Conservation (phyloP, 352 stramenopile genomes). For the Thraustochytrium sp. region DNA sequence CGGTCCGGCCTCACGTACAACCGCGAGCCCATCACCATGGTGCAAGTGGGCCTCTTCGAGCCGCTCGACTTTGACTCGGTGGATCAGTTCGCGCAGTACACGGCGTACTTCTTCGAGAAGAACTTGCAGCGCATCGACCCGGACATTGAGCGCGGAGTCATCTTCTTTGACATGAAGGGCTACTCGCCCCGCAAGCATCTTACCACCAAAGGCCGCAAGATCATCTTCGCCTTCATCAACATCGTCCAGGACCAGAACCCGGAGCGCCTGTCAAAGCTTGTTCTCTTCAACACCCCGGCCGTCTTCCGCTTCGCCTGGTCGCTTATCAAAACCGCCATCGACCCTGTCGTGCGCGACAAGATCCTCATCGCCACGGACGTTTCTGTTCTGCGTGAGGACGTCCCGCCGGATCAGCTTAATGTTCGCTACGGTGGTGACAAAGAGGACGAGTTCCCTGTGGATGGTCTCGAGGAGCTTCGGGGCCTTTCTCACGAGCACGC, state of each 20-base stretch:
- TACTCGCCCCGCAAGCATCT: background rate
- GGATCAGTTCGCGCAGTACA: background rate
- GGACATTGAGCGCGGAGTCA: background rate
- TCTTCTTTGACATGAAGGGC: slow-evolving; percentile 18
- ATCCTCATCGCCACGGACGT: slow-evolving; percentile 4
- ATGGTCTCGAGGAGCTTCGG: background rate
- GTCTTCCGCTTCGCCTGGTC: slow-evolving; percentile 15
- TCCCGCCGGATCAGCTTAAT: background rate
- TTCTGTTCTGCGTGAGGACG: background rate
- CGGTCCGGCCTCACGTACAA: background rate
- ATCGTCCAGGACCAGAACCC: slow-evolving; percentile 33
- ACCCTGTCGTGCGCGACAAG: slow-evolving; percentile 4
- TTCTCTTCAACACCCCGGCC: background rate
- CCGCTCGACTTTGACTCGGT: slow-evolving; percentile 22
- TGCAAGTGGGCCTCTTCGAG: slow-evolving; percentile 1
- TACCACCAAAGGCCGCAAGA: background rate
- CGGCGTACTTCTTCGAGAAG: slow-evolving; percentile 27
- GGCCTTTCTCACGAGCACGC: background rate
- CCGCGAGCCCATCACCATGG: background rate
- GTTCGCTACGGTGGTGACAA: slow-evolving; percentile 6
- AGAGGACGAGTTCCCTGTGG: background rate
- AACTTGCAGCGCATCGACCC: background rate
- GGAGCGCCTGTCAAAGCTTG: slow-evolving; percentile 4
- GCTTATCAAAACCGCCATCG: background rate
- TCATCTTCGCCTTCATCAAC: slow-evolving; percentile 23